Evolutionary conservation across 23 red algal genomes (phyloP).

Genomic region (Agarophyton chilense): DNA sequence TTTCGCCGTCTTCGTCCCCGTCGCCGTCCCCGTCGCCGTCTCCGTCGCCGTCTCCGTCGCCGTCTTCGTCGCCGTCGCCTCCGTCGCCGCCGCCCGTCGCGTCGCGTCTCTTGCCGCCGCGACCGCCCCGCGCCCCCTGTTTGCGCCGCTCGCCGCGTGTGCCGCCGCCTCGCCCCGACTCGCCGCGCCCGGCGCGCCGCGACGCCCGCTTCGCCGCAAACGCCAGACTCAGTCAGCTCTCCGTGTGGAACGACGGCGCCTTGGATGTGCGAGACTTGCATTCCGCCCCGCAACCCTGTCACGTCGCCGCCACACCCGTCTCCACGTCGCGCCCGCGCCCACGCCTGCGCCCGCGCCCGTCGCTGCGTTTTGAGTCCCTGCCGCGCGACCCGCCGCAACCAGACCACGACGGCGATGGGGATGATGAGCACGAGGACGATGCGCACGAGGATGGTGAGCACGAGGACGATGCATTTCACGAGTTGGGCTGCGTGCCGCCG

Average conservation of each 20-base stretch:
- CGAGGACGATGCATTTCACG: background rate
- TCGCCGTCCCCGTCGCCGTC: background rate
- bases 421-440: no score
- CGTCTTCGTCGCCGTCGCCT: background rate
- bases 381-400: no score
- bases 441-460: no score
- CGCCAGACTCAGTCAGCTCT: background rate
- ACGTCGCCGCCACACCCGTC: background rate
- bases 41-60: background rate
- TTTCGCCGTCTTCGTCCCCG: background rate
- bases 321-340: background rate
- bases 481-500: background rate
- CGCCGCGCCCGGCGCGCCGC: background rate
- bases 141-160: background rate
- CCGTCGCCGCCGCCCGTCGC: background rate
- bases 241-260: constrained; percentile 11
- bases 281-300: background rate
- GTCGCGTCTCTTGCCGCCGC: background rate
- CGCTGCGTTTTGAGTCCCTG: no score
- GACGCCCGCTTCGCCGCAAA: background rate
- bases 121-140: background rate
- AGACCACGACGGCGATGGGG: no score
- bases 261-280: background rate
- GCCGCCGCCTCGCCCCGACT: background rate
- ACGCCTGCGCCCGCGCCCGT: background rate